These are phyloP conservation scores for Starmerella riodocensis DNA, from an alignment of 805 yeast genomes.

Conservation along the genomic window DNA sequence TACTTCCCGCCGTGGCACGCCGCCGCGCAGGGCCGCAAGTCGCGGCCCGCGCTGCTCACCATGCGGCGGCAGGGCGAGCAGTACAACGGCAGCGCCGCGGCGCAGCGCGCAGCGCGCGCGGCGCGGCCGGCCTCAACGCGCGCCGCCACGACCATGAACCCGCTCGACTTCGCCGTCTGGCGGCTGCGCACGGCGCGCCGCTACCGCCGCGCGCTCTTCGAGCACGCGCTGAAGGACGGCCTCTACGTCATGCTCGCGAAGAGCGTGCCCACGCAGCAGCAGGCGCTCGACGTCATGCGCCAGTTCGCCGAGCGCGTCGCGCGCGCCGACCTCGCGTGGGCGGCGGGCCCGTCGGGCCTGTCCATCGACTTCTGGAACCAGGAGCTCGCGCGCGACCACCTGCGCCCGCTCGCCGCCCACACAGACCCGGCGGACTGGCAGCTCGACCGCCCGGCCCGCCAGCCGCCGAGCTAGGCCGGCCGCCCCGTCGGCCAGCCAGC, in stretches of 20 bases:
- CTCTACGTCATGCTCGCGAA: slow-evolving; percentile 13
- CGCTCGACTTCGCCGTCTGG: slow-evolving; percentile 19
- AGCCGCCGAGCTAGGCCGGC: no score
- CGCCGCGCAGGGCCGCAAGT: slow-evolving; percentile 16
- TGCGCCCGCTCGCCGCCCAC: neutral
- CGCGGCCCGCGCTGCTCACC: slow-evolving; percentile 19
- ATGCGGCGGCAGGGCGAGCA: slow-evolving; percentile 7
- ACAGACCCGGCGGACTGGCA: no score
- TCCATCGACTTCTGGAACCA: neutral
- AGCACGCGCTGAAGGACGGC: slow-evolving; percentile 16
- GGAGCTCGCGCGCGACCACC: slow-evolving; percentile 1
- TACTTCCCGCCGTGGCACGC: slow-evolving; percentile 23
- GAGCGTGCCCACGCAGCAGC: slow-evolving; percentile 8
- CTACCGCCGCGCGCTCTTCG: slow-evolving; percentile 13
- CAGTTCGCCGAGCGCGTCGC: slow-evolving; percentile 1
- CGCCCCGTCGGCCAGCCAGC: no score
- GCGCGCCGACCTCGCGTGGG: slow-evolving; percentile 9
- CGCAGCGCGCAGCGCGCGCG: neutral
- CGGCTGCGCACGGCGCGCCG: slow-evolving; percentile 13
- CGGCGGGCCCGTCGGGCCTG: no score
- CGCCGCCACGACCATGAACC: slow-evolving; percentile 3
- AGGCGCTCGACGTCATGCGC: neutral
- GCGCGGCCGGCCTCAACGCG: neutral
- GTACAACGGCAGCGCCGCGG: slow-evolving; percentile 16
- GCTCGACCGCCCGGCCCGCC: no score